A percentile compares a stretch with the other conserved stretches of the same genome.
Evolutionary conservation across 139 green algal species (phyloP).

Genomic region (Chlorella sorokiniana): DNA sequence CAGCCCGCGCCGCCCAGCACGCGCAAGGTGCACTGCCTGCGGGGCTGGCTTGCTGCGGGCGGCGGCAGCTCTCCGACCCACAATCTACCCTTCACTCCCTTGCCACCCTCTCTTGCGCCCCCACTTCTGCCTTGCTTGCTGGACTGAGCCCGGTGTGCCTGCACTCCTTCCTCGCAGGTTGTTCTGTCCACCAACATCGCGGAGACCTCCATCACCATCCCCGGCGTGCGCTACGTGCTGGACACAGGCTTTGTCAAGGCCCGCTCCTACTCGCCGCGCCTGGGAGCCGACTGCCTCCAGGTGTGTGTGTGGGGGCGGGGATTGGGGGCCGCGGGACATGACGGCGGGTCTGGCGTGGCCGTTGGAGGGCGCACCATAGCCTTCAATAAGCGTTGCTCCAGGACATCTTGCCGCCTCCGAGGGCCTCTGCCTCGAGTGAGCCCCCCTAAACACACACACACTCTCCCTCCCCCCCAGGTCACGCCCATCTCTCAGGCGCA

Average conservation of each 20-base stretch:
- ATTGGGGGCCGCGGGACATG: background rate
- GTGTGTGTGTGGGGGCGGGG: background rate
- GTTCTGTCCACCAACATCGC: conserved; percentile 95
- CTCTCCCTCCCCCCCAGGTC: conserved; percentile 62
- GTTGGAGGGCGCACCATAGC: too few species aligned
- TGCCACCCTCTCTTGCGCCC: background rate
- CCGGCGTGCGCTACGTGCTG: conserved; percentile 83
- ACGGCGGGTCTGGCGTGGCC: background rate
- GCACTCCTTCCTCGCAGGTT: conserved; percentile 38
- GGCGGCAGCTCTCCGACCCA: background rate
- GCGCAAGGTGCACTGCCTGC: conserved; percentile 61
- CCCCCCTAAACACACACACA: background rate
- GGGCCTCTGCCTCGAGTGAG: too few species aligned
- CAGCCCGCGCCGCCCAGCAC: conserved; percentile 57
- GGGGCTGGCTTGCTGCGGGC: background rate
- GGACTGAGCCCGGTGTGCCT: too few species aligned
- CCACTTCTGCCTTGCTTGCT: background rate
- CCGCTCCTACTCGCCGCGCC: conserved; percentile 72
- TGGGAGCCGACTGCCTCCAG: conserved; percentile 81
- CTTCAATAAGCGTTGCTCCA: too few species aligned
- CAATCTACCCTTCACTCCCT: background rate
- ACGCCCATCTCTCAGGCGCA: conserved; percentile 82
- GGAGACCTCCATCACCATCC: conserved; percentile 92
- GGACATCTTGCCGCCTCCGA: too few species aligned
- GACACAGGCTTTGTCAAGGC: conserved; percentile 87